Evolutionary conservation across 805 yeast genomes (phyloP), one percentile per base, ranked within the genome.

Genomic region (Brettanomyces custersianus): DNA sequence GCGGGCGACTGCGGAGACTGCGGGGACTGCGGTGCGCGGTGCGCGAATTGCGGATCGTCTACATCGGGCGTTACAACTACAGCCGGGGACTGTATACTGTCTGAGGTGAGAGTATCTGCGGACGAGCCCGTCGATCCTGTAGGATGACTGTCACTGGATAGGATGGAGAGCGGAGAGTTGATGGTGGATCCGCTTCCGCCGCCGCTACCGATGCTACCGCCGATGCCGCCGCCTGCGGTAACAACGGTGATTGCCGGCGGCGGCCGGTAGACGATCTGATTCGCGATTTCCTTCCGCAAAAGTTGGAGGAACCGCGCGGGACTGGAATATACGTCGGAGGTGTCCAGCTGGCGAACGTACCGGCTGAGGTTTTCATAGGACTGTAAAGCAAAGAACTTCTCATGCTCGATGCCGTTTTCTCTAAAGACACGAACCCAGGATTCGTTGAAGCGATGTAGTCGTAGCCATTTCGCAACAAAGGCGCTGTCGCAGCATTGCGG

Each of bases 381-480:
- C 33, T 76, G 69, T 45, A 87, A 60, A 34, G 72, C 76, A 18
- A 86, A 55, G 47, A 87, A 86, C 20, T 69, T 61, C 31, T 73
- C 69, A 0, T 87, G 86, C 8, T 66, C 60, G 3, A 87, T 62
- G 34, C 73, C 72, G 41, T 74, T 66, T 29, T 65, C 65, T 28
- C 60, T 60, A 55, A 87, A 81, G 13, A 77, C 69, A 4, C 65
- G 70, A n/a, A 70, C 62, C 96, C 96, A 87, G 11, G 78, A 63
- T 4, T 68, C 71, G 44, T 80, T 80, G 57, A 87, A 87, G 16
- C 70, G 66, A 52, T 86, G 38, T 5, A 17, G 20, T 21, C 29
- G 33, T 5, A 35, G 33, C 38, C 38, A 35, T 9, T 29, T 21
- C 11, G 22, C 18, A 13, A 35, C 32, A n/a, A 27, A 22, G 11